Base-by-base conservation (phyloP, 2,329 filamentous ascomycete genomes). In the Knoxdaviesia proteae region DNA sequence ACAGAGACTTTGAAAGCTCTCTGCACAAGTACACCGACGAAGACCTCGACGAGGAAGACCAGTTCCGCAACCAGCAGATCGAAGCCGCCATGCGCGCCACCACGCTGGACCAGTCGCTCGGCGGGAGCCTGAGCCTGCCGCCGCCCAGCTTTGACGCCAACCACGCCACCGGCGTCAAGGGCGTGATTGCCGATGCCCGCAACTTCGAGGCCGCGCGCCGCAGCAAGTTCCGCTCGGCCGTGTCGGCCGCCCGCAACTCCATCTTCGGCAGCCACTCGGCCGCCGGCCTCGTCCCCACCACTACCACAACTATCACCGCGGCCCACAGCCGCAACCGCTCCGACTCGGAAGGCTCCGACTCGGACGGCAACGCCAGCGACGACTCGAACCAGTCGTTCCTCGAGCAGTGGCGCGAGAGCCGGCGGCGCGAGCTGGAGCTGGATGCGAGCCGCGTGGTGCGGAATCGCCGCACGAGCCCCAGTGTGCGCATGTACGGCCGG, bases 171-270 rank as follows among this genome's bases (percentile, higher is more conserved):
- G 83, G 83, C 39, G 82, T 86, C 50, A 88, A 88, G 64, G 83
- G 83, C 48, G 83, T 90, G 58, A 88, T 90, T 53, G 80, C 82
- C 51, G 83, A 90, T 55, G 83, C 83, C 35, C 70, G 81, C 53
- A 75, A 77, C 52, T 88, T 80, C 58, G 79, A 84, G 60, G 67
- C 72, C 52, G 79, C 80, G 8, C 67, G 69, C 50, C 67, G 67
- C 52, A 60, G 54, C 50, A 71, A 69, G 48, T 73, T 68, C 64
- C 63, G 62, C 51, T 64, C 59, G 53, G 64, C 63, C 43, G 67
- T 69, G 45, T 63, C 63, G 47, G 62, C 63, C 38, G 70, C 67
- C 33, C 64, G 71, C 44, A 61, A 64, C 47, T 73, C 69, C 52
- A 67, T 75, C 44, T 67, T 74, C 39, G 69, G 69, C 45, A 49